phyloP scores from a whole-genome alignment of 345 rosid species.

The Clausena lansium region DNA sequence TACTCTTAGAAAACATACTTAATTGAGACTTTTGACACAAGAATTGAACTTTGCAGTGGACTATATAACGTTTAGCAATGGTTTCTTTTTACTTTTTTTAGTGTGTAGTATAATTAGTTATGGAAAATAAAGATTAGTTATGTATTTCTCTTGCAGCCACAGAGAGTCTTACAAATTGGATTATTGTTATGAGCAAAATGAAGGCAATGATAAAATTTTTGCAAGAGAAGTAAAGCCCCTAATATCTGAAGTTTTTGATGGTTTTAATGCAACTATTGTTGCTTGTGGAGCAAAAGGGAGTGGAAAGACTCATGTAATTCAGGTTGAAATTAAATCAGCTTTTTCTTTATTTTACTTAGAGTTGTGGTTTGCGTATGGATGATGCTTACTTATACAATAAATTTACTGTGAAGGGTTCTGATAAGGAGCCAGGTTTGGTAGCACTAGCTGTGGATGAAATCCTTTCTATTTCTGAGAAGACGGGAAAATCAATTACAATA shows the following conservation, averaged over 20 bases:
- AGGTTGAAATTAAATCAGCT: conserved; percentile 32
- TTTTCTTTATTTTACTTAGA: not conserved
- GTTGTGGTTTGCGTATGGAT: not conserved
- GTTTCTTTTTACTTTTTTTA: not conserved
- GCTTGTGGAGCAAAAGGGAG: conserved; percentile 71
- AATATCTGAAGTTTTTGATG: conserved; percentile 49
- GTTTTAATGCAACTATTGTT: conserved; percentile 51
- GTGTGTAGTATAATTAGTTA: not conserved
- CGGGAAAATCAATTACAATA: conserved; percentile 30
- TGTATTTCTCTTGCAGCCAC: conserved; percentile 36
- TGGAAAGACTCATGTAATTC: conserved; percentile 58
- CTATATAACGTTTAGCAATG: not conserved
- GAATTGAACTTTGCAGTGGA: not conserved
- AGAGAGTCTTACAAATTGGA: conserved; percentile 51
- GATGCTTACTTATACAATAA: not conserved
- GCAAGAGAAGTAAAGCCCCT: conserved; percentile 59
- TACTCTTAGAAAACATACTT: not conserved
- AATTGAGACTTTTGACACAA: not conserved
- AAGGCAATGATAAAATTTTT: conserved; percentile 36
- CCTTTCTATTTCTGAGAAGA: conserved; percentile 40
- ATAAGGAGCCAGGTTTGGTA: conserved; percentile 48
- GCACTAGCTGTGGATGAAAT: conserved; percentile 45
- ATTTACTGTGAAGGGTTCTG: conserved; percentile 49
- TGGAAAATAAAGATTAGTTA: not conserved
- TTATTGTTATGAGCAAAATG: conserved; percentile 48